Evolutionary conservation across 2,329 filamentous ascomycete genomes (phyloP).

Genomic region (Sphaerostilbella broomeana): DNA sequence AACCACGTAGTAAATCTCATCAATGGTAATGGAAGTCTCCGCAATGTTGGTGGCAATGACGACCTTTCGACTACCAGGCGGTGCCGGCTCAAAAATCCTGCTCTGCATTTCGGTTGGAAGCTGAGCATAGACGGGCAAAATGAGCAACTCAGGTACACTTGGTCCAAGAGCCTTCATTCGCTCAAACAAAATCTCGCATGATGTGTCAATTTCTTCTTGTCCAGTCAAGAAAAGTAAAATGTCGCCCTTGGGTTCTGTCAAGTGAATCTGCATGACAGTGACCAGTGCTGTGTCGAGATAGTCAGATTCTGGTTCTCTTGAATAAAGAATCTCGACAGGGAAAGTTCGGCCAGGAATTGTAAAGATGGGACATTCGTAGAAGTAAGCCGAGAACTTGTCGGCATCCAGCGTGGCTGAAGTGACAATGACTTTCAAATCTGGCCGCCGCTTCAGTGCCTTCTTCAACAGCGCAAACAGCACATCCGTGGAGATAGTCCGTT

Average conservation of each 20-base stretch:
- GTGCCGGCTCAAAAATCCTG: slow-evolving; percentile 88
- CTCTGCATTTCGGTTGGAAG: slow-evolving; percentile 91
- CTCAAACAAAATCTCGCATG: slow-evolving; percentile 86
- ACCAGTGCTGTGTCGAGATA: slow-evolving; percentile 92
- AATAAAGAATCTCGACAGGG: slow-evolving; percentile 94
- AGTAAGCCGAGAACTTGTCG: slow-evolving; percentile 95
- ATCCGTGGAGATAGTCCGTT: slow-evolving; percentile 92
- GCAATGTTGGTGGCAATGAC: slow-evolving; percentile 98
- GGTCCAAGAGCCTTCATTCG: slow-evolving; percentile 93
- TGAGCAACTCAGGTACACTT: slow-evolving; percentile 82
- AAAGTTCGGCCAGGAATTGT: slow-evolving; percentile 92
- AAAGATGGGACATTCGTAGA: slow-evolving; percentile 93
- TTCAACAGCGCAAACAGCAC: slow-evolving; percentile 91
- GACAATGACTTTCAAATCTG: slow-evolving; percentile 90
- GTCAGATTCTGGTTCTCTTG: slow-evolving; percentile 87
- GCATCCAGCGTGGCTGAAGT: slow-evolving; percentile 95
- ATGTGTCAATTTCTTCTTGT: slow-evolving; percentile 95
- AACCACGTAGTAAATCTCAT: slow-evolving; percentile 94
- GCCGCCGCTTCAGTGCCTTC: slow-evolving; percentile 78
- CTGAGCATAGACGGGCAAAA: slow-evolving; percentile 92
- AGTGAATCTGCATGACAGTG: slow-evolving; percentile 96
- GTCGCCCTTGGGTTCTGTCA: slow-evolving; percentile 86
- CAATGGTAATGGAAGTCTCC: slow-evolving; percentile 95
- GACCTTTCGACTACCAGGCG: slow-evolving; percentile 79
- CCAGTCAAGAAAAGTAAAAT: slow-evolving; percentile 96